A percentile compares a stretch with the other conserved stretches of the same genome.
Evolutionary conservation across 2,329 filamentous ascomycete genomes (phyloP).

Genomic region (Coleophoma eucalyptorum): DNA sequence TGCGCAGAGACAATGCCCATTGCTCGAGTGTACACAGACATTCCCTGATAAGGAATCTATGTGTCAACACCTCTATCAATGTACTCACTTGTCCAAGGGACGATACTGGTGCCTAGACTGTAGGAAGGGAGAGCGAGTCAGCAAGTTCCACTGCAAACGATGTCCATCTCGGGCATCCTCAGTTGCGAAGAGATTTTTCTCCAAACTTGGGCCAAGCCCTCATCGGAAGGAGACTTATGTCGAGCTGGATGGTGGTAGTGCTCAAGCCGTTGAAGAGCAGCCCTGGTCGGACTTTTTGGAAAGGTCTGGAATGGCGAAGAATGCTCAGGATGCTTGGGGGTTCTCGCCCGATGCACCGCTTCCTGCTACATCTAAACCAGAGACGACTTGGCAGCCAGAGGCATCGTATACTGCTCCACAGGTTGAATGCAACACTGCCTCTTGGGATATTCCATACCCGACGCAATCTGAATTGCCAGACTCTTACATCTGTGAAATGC

Average conservation of each 20-base stretch:
- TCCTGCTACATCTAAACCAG: constrained; percentile 3
- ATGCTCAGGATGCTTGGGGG: neutral
- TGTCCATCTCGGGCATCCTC: constrained; percentile 17
- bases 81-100: constrained; percentile 19
- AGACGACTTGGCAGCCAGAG: neutral
- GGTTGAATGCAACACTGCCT: neutral
- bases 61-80: constrained; percentile 23
- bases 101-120: constrained; percentile 24
- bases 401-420: neutral
- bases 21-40: constrained; percentile 18
- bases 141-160: constrained; percentile 20
- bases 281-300: neutral
- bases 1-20: constrained; percentile 22
- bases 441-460: neutral
- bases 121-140: constrained; percentile 18
- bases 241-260: neutral
- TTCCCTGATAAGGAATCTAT: constrained; percentile 20
- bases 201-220: constrained; percentile 17
- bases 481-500: constrained; percentile 1
- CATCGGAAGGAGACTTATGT: constrained; percentile 6
- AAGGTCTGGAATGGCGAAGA: neutral
- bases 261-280: neutral
- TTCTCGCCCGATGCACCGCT: neutral
- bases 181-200: constrained; percentile 24
- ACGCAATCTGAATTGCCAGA: constrained; percentile 5